phyloP scores from a whole-genome alignment of 345 rosid species.

The Pistacia integerrima region DNA sequence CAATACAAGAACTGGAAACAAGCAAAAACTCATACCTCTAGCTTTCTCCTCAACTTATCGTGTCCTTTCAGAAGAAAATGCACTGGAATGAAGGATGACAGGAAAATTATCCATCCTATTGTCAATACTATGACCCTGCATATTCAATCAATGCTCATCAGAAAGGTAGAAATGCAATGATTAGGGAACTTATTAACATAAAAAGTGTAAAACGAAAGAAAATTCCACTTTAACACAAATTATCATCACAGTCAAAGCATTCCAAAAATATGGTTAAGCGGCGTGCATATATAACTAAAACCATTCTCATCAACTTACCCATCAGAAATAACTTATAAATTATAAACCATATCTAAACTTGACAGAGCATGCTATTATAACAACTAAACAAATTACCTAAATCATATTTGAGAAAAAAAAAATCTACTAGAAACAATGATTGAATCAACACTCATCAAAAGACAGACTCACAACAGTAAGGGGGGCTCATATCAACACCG shows the following conservation, averaged over 20 bases:
- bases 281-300: neutral
- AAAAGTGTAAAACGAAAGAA: neutral
- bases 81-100: slow-evolving; percentile 74
- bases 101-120: slow-evolving; percentile 91
- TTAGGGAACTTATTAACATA: neutral
- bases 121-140: slow-evolving; percentile 78
- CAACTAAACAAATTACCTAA: neutral
- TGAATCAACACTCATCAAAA: neutral
- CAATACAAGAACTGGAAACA: slow-evolving; percentile 6
- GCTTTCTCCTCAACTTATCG: slow-evolving; percentile 72
- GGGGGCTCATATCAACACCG: neutral
- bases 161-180: slow-evolving; percentile 4
- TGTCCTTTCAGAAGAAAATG: slow-evolving; percentile 77
- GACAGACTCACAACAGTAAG: neutral
- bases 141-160: slow-evolving; percentile 19
- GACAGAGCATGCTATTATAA: neutral
- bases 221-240: neutral
- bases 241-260: neutral
- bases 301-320: neutral
- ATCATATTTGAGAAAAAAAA: neutral
- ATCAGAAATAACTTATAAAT: neutral
- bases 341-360: neutral
- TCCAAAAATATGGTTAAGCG: neutral
- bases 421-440: neutral
- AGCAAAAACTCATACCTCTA: slow-evolving; percentile 57